These are phyloP conservation scores for Barnettozyma salicaria DNA, from an alignment of 805 yeast genomes.

Conservation along the genomic window DNA sequence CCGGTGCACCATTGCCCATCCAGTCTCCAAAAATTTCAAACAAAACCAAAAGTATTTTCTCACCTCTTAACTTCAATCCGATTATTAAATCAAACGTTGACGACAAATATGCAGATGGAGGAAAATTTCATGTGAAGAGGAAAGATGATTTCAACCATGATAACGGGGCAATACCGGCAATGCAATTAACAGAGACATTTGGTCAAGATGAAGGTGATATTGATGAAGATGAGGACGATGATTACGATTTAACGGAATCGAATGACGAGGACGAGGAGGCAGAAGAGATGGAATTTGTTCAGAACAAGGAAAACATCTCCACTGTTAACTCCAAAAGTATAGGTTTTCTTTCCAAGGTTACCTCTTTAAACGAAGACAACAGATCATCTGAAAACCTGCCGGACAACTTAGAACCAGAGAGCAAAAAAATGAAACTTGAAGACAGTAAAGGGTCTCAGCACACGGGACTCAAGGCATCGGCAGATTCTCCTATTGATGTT, in stretches of 20 bases:
- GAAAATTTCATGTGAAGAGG: conserved; percentile 64
- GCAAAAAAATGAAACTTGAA: conserved; percentile 13
- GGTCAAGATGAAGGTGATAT: conserved; percentile 23
- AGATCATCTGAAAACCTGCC: conserved; percentile 7
- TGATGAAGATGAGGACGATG: conserved; percentile 20
- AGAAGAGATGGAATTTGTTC: conserved; percentile 10
- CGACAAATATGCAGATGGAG: conserved; percentile 83
- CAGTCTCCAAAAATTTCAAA: conserved; percentile 36
- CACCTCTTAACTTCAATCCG: conserved; percentile 80
- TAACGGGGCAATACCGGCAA: conserved; percentile 20
- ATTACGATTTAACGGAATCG: conserved; percentile 23
- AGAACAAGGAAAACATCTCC: conserved; percentile 3
- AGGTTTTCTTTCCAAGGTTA: background rate
- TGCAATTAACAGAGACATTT: conserved; percentile 12
- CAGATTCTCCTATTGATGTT: conserved; percentile 9
- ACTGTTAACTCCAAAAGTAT: background rate
- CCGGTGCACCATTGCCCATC: conserved; percentile 77
- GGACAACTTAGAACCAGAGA: conserved; percentile 17
- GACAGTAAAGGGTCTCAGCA: conserved; percentile 5
- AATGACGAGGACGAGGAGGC: conserved; percentile 17
- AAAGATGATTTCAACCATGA: conserved; percentile 16
- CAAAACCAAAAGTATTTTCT: conserved; percentile 58
- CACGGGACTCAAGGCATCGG: conserved; percentile 4
- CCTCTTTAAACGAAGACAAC: no score
- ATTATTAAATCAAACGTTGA: conserved; percentile 71